phyloP scores from a whole-genome alignment of 139 green algal genomes.

The Yamagishiella unicocca region DNA sequence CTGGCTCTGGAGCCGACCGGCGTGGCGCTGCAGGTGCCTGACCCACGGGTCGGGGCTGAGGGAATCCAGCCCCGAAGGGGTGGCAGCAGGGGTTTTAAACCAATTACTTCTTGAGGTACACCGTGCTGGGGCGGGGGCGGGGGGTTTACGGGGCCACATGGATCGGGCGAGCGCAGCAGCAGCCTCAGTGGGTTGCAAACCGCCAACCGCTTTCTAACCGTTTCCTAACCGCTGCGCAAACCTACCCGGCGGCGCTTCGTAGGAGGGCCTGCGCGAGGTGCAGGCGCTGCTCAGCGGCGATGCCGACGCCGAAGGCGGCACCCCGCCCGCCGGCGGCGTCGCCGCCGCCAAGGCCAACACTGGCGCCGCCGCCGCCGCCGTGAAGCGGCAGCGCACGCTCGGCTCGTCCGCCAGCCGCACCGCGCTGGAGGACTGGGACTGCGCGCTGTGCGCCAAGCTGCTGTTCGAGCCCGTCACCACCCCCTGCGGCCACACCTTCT shows the following conservation, averaged over 20 bases:
- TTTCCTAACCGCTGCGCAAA: too few species aligned
- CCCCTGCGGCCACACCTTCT: conserved; percentile 94
- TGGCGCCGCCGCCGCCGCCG: background rate
- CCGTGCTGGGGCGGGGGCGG: too few species aligned
- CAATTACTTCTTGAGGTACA: too few species aligned
- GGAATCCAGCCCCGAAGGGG: too few species aligned
- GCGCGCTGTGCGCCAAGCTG: conserved; percentile 90
- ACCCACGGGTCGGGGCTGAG: background rate
- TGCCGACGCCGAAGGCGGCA: background rate
- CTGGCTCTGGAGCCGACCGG: conserved; percentile 40
- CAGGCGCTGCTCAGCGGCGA: background rate
- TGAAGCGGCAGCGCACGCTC: conserved; percentile 43
- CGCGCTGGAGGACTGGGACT: conserved; percentile 84
- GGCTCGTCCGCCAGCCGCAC: background rate
- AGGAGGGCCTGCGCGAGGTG: conserved; percentile 50
- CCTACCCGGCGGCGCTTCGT: too few species aligned
- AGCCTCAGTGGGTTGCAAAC: too few species aligned
- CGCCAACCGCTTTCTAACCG: too few species aligned
- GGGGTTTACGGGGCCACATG: too few species aligned
- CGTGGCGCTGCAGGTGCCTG: conserved; percentile 22
- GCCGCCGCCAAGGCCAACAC: background rate
- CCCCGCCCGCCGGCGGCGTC: background rate
- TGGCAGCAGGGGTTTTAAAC: too few species aligned
- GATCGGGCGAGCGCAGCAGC: too few species aligned
- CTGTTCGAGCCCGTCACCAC: conserved; percentile 94